Percentiles rank a stretch among this genome's conserved stretches.
Evolutionary conservation across 352 stramenopile genomes (phyloP).

Genomic region (Globisporangium canariense): DNA sequence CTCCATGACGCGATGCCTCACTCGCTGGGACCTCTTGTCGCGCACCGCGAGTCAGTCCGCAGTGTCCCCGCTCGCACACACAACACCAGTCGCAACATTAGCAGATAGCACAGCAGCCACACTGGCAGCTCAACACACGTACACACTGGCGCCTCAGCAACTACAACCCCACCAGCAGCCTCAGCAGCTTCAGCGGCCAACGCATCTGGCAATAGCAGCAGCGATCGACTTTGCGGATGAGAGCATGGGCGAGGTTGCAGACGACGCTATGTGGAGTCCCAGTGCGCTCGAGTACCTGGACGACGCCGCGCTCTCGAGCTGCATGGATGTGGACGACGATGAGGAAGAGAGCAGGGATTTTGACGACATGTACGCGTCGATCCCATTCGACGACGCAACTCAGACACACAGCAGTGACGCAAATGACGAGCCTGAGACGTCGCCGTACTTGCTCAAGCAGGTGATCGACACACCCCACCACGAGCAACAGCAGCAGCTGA

Average conservation of each 20-base stretch:
- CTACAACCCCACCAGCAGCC: background rate
- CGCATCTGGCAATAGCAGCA: background rate
- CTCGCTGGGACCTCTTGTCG: background rate
- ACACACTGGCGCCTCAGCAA: background rate
- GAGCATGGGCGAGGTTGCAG: constrained; percentile 7
- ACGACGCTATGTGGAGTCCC: constrained; percentile 15
- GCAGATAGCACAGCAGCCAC: background rate
- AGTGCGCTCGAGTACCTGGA: constrained; percentile 15
- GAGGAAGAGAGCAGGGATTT: background rate
- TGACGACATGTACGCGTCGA: background rate
- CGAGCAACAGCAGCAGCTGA: background rate
- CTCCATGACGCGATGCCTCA: constrained; percentile 4
- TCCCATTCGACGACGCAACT: background rate
- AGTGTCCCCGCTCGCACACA: background rate
- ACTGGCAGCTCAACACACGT: background rate
- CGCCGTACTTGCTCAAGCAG: constrained; percentile 1
- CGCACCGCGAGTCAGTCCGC: constrained; percentile 5
- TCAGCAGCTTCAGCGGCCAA: background rate
- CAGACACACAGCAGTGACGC: background rate
- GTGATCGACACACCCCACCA: background rate
- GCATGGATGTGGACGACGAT: constrained; percentile 13
- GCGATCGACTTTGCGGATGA: background rate
- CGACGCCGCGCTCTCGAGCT: background rate
- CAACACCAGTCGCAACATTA: background rate
- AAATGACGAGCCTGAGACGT: background rate